Evolutionary conservation across 2,329 filamentous ascomycete genomes (phyloP), one percentile per base, ranked within the genome.

Genomic region (Fonsecaea monophora): DNA sequence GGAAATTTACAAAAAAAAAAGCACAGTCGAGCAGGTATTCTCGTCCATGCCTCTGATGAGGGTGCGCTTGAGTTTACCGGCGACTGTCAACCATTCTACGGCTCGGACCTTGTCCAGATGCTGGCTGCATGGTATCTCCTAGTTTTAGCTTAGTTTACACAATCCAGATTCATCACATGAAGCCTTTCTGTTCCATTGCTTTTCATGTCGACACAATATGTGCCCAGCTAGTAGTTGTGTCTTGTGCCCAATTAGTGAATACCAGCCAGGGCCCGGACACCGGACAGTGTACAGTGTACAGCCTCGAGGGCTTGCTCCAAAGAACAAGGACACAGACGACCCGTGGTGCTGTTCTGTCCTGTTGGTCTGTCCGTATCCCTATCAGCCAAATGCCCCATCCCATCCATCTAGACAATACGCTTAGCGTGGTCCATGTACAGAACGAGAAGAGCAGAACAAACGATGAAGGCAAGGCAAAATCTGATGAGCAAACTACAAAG

Each of bases 11-110:
- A 56, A 56, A 66, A 71, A 71, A 71, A 70, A 71, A 70, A 68
- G 60, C 40, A 65, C 61, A 62, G 32, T 66, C 68, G 55, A 65
- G 34, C 35, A 38, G 53, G 55, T 50, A 60, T 56, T 37, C 64
- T 68, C 68, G 60, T 66, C 68, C 70, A 69, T 60, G 68, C 67
- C 67, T 60, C 48, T 37, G 35, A 30, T 4, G 38, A 65, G 40
- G 70, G 68, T 63, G 68, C 68, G 68, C 62, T 70, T 55, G 68
- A 58, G 70, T 34, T 54, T 54, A 45, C 53, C 62, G 42, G 61
- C 53, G 64, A 64, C 66, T 66, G 70, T 68, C 70, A 66, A 68
- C 68, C 68, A 67, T 66, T 53, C 68, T 66, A 65, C 65, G 60
- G 68, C 65, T 60, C 25, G 59, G 53, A 45, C 59, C 32, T 65